Base-by-base conservation (phyloP, 2,329 filamentous ascomycete genomes). In the Ascochyta lentis region DNA sequence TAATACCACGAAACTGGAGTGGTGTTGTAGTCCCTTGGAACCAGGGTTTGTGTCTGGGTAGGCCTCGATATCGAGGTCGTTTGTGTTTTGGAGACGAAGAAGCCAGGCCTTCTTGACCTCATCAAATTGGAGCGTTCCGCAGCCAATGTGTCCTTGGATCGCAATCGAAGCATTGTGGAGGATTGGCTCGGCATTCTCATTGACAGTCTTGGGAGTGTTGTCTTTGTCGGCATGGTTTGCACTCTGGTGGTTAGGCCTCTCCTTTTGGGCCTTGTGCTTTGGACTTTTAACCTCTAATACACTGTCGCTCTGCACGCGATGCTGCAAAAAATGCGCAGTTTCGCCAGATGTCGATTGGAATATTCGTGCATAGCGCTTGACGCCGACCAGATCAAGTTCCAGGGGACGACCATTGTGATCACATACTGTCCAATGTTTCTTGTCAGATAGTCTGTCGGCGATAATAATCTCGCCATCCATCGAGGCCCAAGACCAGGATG, bases 401-500 rank as follows among this genome's bases (percentile, higher is more conserved):
- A 67, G 37, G 4, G 47, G 48, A 4, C 41, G 39, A 10, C 55
- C 46, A 23, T 58, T 47, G 50, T 67, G 64, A 24, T 65, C 60
- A 27, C 46, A 56, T 12, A 62, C 60, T 19, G 54, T 62, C 15
- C 48, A 54, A 37, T 65, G 59, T 13, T 16, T 26, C 16, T 45
- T 33, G 23, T 61, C 53, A 1, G 59, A 58, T 22, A 66, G 40
- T 13, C 55, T 54, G 47, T 64, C 59, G 2, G 58, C 59, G 2
- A 65, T 43, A 12, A 61, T 38, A 24, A 67, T 63, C 10, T 23
- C 42, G 7, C 61, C 65, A 15, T 64, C 54, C 56, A 69, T 62
- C 2, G 58, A 62, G 1, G 65, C 60, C 67, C 67, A 69, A 2
- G 64, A 67, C 67, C 65, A 69, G 1, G 58, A 58, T 4, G 67